phyloP scores from a whole-genome alignment of 106 monocot species.

The Dendrobium nobile region DNA sequence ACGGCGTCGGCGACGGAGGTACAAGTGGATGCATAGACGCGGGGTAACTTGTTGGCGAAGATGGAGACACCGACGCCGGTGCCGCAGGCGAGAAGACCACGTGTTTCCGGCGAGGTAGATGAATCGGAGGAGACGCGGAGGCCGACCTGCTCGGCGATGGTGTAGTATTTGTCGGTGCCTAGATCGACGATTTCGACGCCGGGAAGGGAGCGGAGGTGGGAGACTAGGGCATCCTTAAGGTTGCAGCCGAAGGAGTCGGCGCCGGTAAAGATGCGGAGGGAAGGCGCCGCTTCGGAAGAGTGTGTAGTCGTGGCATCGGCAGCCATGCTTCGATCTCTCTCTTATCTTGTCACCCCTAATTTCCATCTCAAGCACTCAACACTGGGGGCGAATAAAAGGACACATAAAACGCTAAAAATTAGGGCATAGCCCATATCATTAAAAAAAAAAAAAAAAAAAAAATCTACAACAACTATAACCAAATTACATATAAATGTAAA shows the following conservation, averaged over 20 bases:
- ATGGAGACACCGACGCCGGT: slow-evolving; percentile 85
- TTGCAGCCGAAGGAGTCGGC: slow-evolving; percentile 67
- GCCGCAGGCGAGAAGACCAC: slow-evolving; percentile 79
- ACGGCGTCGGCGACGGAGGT: slow-evolving; percentile 56
- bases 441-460: too few species aligned
- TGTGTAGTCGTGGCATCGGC: neutral
- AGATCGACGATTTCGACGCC: slow-evolving; percentile 53
- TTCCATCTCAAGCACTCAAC: too few species aligned
- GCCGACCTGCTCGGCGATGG: slow-evolving; percentile 46
- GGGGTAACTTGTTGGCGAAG: slow-evolving; percentile 90
- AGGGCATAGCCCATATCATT: too few species aligned
- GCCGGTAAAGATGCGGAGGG: slow-evolving; percentile 54
- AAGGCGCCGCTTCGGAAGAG: neutral
- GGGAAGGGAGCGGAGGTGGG: slow-evolving; percentile 64
- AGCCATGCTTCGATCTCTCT: slow-evolving; percentile 7
- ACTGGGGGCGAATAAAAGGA: too few species aligned
- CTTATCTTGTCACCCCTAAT: neutral
- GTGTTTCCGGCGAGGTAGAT: slow-evolving; percentile 19
- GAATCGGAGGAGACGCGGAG: slow-evolving; percentile 33
- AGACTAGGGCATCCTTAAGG: slow-evolving; percentile 53
- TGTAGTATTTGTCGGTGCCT: slow-evolving; percentile 76
- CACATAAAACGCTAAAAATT: too few species aligned
- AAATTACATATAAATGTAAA: too few species aligned
- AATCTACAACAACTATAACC: too few species aligned
- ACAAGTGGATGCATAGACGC: slow-evolving; percentile 80